These are phyloP conservation scores for Gracilaria vermiculophylla DNA, from an alignment of 23 red algal species.

Conservation along the genomic window DNA sequence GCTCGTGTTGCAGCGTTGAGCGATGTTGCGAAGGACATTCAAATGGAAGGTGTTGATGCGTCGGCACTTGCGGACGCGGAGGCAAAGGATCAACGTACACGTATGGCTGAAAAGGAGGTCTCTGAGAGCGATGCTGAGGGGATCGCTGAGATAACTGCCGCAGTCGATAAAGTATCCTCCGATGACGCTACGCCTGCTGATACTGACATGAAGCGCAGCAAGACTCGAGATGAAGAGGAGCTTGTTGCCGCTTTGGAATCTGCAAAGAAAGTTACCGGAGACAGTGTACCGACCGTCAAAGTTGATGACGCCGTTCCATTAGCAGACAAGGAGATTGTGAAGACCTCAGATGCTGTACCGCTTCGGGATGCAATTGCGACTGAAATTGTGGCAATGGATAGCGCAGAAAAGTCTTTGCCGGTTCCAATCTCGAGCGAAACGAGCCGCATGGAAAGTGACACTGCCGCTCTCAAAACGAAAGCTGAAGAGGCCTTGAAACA, in stretches of 20 bases:
- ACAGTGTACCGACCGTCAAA: background rate
- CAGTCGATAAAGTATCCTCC: slow-evolving; percentile 6
- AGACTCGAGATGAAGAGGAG: background rate
- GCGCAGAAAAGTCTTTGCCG: background rate
- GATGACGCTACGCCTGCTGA: background rate
- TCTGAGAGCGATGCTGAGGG: slow-evolving; percentile 37
- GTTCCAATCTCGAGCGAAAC: background rate
- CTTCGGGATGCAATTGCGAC: background rate
- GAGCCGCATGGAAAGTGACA: background rate
- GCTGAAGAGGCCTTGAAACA: background rate
- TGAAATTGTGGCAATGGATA: background rate
- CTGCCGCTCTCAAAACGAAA: background rate
- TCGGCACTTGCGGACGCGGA: background rate
- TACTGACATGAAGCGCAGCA: slow-evolving; percentile 21
- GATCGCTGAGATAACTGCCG: slow-evolving; percentile 39
- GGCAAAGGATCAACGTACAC: background rate
- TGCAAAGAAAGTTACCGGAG: background rate
- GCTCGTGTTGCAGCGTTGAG: background rate
- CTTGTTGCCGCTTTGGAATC: background rate
- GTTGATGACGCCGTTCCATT: background rate
- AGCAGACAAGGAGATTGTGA: slow-evolving; percentile 23
- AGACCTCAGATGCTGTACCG: background rate
- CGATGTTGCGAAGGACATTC: background rate
- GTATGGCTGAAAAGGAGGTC: background rate
- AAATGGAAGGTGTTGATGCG: background rate